Evolutionary conservation across 306 rosid species (phyloP).

Genomic region (Sicyos edulis): DNA sequence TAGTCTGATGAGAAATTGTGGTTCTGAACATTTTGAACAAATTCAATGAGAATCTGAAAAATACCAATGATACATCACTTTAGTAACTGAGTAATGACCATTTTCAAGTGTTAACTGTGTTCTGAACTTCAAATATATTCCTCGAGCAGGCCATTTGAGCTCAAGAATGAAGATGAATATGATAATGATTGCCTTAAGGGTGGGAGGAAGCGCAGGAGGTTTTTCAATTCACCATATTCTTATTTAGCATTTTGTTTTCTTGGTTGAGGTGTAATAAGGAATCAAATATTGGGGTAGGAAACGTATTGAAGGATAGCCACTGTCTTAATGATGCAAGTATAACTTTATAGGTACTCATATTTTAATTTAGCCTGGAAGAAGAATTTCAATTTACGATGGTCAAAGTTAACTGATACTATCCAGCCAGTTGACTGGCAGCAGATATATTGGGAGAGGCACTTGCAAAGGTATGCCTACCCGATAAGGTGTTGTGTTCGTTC

Average conservation of each 20-base stretch:
- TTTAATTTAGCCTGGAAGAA: conserved; percentile 51
- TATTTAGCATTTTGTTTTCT: conserved; percentile 17
- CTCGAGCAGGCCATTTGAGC: conserved; percentile 43
- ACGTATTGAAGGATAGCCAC: neutral
- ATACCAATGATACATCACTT: neutral
- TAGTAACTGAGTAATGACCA: neutral
- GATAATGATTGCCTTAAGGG: conserved; percentile 27
- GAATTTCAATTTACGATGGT: conserved; percentile 51
- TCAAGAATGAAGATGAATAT: conserved; percentile 29
- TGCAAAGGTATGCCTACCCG: conserved; percentile 53
- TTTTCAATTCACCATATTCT: conserved; percentile 22
- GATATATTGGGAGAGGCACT: conserved; percentile 75
- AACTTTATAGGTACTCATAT: conserved; percentile 42
- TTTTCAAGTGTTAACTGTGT: conserved; percentile 11
- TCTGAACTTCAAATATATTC: neutral
- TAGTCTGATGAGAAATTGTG: neutral
- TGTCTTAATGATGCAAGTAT: conserved; percentile 10
- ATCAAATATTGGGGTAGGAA: conserved; percentile 10
- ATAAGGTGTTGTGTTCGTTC: conserved; percentile 3
- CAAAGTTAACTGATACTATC: conserved; percentile 29
- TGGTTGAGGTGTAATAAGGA: neutral
- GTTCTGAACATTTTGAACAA: conserved; percentile 2
- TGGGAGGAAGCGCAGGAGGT: conserved; percentile 70
- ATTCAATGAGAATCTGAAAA: conserved; percentile 9
- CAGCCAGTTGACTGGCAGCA: conserved; percentile 58